Base-by-base conservation (phyloP, 306 rosid genomes). In the Gastrolobium villosum region DNA sequence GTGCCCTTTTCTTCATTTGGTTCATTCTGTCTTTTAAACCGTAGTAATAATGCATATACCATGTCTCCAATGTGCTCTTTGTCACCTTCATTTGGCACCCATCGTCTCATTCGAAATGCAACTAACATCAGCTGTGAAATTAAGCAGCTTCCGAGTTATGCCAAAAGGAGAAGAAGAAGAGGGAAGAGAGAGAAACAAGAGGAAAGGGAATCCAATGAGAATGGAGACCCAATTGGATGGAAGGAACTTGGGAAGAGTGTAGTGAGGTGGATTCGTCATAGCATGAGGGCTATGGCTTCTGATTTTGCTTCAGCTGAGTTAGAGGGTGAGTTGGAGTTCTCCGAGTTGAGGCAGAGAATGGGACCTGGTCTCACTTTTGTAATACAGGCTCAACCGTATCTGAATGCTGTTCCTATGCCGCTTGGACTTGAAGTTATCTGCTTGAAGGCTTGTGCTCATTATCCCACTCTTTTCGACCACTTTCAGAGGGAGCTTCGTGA, bases 401-500 rank as follows among this genome's bases (percentile, higher is more conserved):
- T 92, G 43, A 92, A 85, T 35, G 95, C 90, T 1, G 86, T 85
- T 57, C 97, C 95, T 3, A 88, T 92, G 91, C 97, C 95, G 1
- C 88, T 86, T 36, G 97, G 95, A 5, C 82, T 92, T 8, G 93
- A 92, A 69, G 88, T 89, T 49, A 39, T 81, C 1, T 92, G 95
- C 78, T 78, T 92, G 71, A 92, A 90, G 76, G 91, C 87, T 32
- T 82, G 89, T 81, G 85, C 95, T 7, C 97, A 90, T 53, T 92
- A 92, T 72, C 93, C 97, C 0, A 92, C 97, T 65, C 87, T 90
- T 0, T 92, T 92, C 70, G 95, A 92, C 63, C 95, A 92, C 55
- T 92, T 92, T 48, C 97, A 92, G 86, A 80, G 97, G 81, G 97
- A 92, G 90, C 90, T 92, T 4, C 92, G 94, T 1, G 88, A 87